phyloP scores from a whole-genome alignment of 2,329 filamentous ascomycete genomes.

The Leptodontidium sp. region DNA sequence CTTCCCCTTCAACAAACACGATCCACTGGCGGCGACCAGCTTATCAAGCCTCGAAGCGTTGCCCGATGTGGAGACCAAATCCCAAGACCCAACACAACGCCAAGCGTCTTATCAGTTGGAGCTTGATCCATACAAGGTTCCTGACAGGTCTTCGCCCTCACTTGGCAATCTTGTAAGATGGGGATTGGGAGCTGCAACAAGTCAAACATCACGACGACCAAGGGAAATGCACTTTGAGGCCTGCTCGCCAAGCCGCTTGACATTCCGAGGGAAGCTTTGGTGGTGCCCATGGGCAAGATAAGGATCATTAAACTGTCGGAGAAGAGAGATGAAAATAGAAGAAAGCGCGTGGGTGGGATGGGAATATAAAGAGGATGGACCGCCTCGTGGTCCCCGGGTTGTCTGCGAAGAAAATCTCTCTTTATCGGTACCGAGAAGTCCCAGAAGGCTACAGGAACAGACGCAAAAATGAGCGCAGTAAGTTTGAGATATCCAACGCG shows the following conservation, averaged over 20 bases:
- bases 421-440: background rate
- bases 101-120: constrained; percentile 24
- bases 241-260: constrained; percentile 29
- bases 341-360: constrained; percentile 16
- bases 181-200: background rate
- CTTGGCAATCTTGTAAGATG: constrained; percentile 1
- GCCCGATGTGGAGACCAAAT: constrained; percentile 22
- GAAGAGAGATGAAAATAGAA: constrained; percentile 11
- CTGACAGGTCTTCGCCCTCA: background rate
- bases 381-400: background rate
- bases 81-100: constrained; percentile 11
- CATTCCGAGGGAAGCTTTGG: background rate
- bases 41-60: constrained; percentile 16
- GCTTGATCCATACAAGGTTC: constrained; percentile 4
- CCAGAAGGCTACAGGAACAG: constrained; percentile 5
- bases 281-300: constrained; percentile 1
- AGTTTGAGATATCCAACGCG: background rate
- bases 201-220: background rate
- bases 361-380: constrained; percentile 16
- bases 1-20: background rate
- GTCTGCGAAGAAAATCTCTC: background rate
- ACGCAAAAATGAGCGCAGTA: constrained; percentile 35
- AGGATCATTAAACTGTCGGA: constrained; percentile 3
- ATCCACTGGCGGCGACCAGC: background rate
- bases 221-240: constrained; percentile 16